Evolutionary conservation across 768 basidiomycete genomes (phyloP), one percentile per base, ranked within the genome.

Genomic region (Boletellus ananiceps): DNA sequence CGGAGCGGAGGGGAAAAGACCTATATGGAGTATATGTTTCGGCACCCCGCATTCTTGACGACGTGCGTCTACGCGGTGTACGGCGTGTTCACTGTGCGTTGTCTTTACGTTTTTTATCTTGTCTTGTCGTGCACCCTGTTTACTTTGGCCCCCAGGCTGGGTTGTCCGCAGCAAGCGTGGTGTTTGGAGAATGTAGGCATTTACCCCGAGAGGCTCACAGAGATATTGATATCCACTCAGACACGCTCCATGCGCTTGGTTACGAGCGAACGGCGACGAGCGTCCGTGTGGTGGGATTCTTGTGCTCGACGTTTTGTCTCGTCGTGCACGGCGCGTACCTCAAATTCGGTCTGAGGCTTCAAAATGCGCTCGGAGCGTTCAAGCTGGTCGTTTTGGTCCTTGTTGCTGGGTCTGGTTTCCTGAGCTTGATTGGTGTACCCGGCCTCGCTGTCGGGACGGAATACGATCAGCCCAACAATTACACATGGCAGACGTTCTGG

Each of bases 1-100:
- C 71, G 79, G 3, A 87, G 75, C 47, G 86, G 86, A 1, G 86
- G 83, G 2, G 86, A 88, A 70, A 88, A 87, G 69, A 84, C 82
- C 44, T 88, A 88, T 57, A 66, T 88, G 33, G 84, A 86, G 52
- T 86, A 74, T 60, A 76, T 86, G n/a, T 88, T 78, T 64, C 70
- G 77, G 40, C 71, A 72, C 4, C 86, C 86, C 6, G 75, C 71
- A 42, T 84, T 82, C 57, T 63, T 88, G 58, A 72, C 69, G 13
- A 82, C 83, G 4, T 86, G 82, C 56, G 58, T 73, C 8, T 87
- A 76, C 53, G 74, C 80, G 2, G 65, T 75, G 15, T 86, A 84
- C 58, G 73, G 78, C 1, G 56, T 84, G 5, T 74, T 84, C 35
- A 74, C 77, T 40, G 84, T 82, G 55, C 55, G 81, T 61, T 8